phyloP scores from a whole-genome alignment of 441 rosid species.

The Metrosideros polymorpha region DNA sequence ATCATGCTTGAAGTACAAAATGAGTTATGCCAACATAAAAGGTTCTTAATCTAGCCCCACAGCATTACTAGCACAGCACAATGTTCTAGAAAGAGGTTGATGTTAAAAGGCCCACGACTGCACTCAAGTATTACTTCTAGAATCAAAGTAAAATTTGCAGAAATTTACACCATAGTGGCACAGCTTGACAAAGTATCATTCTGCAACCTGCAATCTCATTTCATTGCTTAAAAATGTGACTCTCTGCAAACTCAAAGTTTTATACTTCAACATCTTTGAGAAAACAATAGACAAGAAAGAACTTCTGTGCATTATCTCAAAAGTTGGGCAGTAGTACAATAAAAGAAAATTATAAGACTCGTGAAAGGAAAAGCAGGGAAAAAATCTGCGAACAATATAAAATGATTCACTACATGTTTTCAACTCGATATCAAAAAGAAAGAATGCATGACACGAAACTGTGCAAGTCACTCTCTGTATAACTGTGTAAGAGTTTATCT shows the following conservation, averaged over 20 bases:
- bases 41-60: not conserved
- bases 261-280: not conserved
- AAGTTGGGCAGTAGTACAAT: not conserved
- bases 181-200: not conserved
- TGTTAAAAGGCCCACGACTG: not conserved
- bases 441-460: not conserved
- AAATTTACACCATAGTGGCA: not conserved
- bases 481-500: constrained; percentile 18
- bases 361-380: not conserved
- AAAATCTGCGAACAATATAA: not conserved
- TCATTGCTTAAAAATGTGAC: not conserved
- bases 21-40: not conserved
- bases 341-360: not conserved
- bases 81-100: not conserved
- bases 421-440: not conserved
- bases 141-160: not conserved
- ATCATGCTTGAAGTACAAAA: not conserved
- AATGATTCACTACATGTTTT: not conserved
- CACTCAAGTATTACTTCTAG: not conserved
- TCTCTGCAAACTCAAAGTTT: not conserved
- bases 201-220: not conserved
- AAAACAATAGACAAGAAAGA: not conserved
- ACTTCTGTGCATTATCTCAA: not conserved
- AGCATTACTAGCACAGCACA: not conserved
- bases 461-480: not conserved